Conservation (phyloP, 257 asterid genomes). For the Phtheirospermum japonicum region DNA sequence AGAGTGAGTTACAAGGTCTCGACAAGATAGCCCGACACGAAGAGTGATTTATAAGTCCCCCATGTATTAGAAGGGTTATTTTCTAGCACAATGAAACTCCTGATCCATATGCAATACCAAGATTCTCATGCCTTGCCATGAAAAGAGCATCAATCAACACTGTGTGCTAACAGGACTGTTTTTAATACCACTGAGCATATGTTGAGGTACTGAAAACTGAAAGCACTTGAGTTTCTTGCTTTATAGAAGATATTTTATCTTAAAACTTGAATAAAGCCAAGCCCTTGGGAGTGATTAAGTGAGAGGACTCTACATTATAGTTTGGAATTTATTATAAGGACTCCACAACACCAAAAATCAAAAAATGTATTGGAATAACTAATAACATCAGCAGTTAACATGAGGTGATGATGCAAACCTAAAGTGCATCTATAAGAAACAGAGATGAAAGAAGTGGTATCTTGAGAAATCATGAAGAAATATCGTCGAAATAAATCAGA, state of each 20-base stretch:
- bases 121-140: slow-evolving; percentile 21
- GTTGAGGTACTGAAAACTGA: neutral
- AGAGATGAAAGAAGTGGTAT: slow-evolving; percentile 2
- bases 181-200: neutral
- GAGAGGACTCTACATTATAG: neutral
- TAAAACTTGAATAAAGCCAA: neutral
- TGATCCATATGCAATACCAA: slow-evolving; percentile 16
- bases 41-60: neutral
- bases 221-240: neutral
- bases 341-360: slow-evolving; percentile 13
- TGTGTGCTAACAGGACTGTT: neutral
- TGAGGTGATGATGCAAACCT: slow-evolving; percentile 8
- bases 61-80: neutral
- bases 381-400: slow-evolving; percentile 3
- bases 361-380: slow-evolving; percentile 2
- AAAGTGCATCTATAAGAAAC: slow-evolving; percentile 2
- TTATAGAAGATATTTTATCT: neutral
- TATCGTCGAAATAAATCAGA: neutral
- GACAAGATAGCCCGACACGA: neutral
- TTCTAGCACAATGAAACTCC: neutral
- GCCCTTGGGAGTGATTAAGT: neutral
- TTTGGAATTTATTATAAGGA: neutral
- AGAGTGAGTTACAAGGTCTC: neutral
- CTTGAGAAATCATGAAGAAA: slow-evolving; percentile 9
- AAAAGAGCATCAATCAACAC: slow-evolving; percentile 14